Evolutionary conservation across 2,329 filamentous ascomycete species (phyloP), one percentile per base, ranked within the genome.

Genomic region (Stachybotrys elegans): DNA sequence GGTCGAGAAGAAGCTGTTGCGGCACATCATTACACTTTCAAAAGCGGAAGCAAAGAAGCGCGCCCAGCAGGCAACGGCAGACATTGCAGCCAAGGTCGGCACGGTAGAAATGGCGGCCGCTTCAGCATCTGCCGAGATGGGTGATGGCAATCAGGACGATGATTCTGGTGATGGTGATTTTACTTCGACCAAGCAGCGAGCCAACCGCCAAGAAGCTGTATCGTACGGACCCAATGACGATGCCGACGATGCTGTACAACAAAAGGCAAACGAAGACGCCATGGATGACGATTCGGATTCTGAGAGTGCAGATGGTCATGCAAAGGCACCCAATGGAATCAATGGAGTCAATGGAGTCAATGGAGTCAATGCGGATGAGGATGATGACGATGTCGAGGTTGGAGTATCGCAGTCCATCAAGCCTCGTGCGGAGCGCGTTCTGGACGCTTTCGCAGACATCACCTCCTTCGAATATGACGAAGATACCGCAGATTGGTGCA

Each of bases 171-270:
- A 93, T 43, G 83, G 82, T 45, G 88, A 94, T 59, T 88, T 79
- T 40, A 91, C 82, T 4, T 81, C 77, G 50, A 81, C 80, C 54
- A 94, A 89, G 68, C 77, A 83, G 57, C 81, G 78, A 55, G 80
- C 82, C 37, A 93, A 95, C 61, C 83, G 87, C 32, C 73, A 78
- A 42, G 87, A 95, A 65, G 87, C 85, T 22, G 83, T 92, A 3
- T 93, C 89, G 13, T 97, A 96, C 54, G 92, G 89, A 31, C 88
- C 84, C 25, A 94, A 95, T 38, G 93, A 97, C 59, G 91, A 95
- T 5, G 92, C 92, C 4, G 93, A 97, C 58, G 79, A 88, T 52
- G 83, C 78, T 27, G 81, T 94, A 43, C 83, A 85, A 55, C 71
- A 72, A 42, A 76, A 84, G 57, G 76, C 79, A 44, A 72, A 71